These are phyloP conservation scores for Paraconiothyrium sp. DNA, from an alignment of 2,329 filamentous ascomycete genomes.

Conservation along the genomic window DNA sequence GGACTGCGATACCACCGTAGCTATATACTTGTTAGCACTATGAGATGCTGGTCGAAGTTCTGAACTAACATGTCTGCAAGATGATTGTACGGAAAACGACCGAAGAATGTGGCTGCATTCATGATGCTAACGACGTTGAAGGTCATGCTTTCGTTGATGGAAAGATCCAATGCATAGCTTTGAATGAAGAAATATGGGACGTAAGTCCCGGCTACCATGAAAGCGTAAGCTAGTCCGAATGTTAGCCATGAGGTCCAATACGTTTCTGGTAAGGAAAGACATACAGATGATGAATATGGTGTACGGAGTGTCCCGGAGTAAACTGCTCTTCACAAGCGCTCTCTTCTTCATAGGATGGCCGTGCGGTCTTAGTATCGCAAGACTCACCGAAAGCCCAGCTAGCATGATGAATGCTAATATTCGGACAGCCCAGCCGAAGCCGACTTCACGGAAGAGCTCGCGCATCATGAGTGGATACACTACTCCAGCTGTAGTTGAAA, in stretches of 20 bases:
- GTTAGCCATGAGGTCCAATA: background rate
- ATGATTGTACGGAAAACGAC: slow-evolving; percentile 60
- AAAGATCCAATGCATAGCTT: slow-evolving; percentile 37
- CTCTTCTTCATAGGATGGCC: slow-evolving; percentile 10
- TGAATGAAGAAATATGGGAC: slow-evolving; percentile 23
- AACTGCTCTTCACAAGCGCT: slow-evolving; percentile 4
- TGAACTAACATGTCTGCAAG: slow-evolving; percentile 57
- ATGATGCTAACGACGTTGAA: slow-evolving; percentile 63
- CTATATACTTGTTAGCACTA: background rate
- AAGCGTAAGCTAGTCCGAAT: slow-evolving; percentile 29
- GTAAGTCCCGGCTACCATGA: slow-evolving; percentile 43
- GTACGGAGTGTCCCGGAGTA: slow-evolving; percentile 12
- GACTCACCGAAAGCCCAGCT: slow-evolving; percentile 9
- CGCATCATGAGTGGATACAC: slow-evolving; percentile 64
- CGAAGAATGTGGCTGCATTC: slow-evolving; percentile 63
- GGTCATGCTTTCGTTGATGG: slow-evolving; percentile 58
- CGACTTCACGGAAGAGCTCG: slow-evolving; percentile 64
- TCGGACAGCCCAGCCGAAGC: slow-evolving; percentile 69
- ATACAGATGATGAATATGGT: slow-evolving; percentile 47
- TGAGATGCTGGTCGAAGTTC: background rate
- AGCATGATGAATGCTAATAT: slow-evolving; percentile 65
- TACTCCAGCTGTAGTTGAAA: slow-evolving; percentile 67
- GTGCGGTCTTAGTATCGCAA: slow-evolving; percentile 16
- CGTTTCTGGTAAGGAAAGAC: background rate
- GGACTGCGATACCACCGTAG: slow-evolving; percentile 22